phyloP scores from a whole-genome alignment of 2,329 filamentous ascomycete genomes.

The Colletotrichum sp. region DNA sequence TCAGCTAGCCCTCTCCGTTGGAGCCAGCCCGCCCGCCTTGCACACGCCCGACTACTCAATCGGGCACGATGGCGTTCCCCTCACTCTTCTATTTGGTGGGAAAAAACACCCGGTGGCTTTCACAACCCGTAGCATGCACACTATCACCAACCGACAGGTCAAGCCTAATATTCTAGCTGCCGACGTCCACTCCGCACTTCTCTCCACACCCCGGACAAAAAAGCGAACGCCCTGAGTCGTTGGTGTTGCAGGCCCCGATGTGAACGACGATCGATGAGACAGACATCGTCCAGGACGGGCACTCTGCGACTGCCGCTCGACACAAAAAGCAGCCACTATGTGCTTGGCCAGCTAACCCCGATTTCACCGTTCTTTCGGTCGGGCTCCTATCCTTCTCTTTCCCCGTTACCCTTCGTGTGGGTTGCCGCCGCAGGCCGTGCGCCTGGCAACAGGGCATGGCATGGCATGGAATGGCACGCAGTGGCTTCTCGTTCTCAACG shows the following conservation, averaged over 20 bases:
- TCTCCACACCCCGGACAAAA: not conserved
- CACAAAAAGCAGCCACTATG: not conserved
- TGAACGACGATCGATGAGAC: slow-evolving; percentile 10
- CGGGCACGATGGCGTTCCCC: not conserved
- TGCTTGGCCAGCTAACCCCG: not conserved
- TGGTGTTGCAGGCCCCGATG: slow-evolving; percentile 6
- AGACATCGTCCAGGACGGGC: slow-evolving; percentile 9
- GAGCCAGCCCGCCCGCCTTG: not conserved
- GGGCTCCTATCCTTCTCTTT: not conserved
- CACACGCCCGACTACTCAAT: slow-evolving; percentile 1
- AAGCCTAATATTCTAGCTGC: not conserved
- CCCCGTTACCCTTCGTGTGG: not conserved
- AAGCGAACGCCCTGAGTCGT: not conserved
- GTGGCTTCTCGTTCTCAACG: not conserved
- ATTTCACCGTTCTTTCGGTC: not conserved
- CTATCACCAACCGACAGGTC: not conserved
- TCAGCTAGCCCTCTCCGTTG: not conserved
- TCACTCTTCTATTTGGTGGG: slow-evolving; percentile 5
- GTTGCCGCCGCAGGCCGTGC: not conserved
- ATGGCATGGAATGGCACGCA: not conserved
- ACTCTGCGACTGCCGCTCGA: slow-evolving; percentile 4
- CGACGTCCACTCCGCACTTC: not conserved
- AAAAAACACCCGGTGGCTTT: not conserved
- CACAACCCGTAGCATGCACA: not conserved
- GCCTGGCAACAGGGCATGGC: not conserved